phyloP scores from a whole-genome alignment of 257 asterid species.

The Petunia secreta region DNA sequence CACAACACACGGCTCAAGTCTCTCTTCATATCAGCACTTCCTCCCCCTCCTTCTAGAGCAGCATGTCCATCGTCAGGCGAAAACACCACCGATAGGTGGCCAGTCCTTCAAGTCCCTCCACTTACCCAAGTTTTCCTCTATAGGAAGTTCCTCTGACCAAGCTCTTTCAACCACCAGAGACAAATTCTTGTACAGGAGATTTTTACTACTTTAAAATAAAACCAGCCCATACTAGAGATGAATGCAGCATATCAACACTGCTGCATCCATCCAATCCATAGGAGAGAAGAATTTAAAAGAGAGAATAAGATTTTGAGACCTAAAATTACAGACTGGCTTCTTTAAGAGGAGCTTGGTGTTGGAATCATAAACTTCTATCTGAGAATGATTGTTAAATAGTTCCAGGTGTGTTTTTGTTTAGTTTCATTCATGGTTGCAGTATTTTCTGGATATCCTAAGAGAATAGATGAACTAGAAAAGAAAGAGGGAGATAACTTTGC shows the following conservation, averaged over 20 bases:
- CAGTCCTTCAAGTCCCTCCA: neutral
- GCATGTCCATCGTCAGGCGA: neutral
- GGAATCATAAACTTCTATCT: neutral
- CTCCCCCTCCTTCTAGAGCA: neutral
- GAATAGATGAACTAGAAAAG: neutral
- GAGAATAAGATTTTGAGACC: neutral
- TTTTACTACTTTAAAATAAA: neutral
- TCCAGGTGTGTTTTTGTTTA: conserved; percentile 2
- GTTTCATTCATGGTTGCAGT: neutral
- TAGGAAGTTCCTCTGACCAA: neutral
- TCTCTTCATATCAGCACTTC: neutral
- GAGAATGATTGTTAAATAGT: neutral
- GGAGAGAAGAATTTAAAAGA: neutral
- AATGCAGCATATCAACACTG: neutral
- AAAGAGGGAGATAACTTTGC: neutral
- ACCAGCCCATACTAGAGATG: neutral
- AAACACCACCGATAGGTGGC: neutral
- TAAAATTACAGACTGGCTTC: neutral
- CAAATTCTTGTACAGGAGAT: neutral
- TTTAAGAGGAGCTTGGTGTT: neutral
- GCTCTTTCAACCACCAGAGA: conserved; percentile 8
- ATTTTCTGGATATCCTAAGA: conserved; percentile 1
- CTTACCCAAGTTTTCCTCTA: neutral
- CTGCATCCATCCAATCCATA: neutral
- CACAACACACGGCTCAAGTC: neutral